Evolutionary conservation across 108 stramenopile species (phyloP), one percentile per base, ranked within the genome.

Genomic region (Pseudonitzschia pungens): DNA sequence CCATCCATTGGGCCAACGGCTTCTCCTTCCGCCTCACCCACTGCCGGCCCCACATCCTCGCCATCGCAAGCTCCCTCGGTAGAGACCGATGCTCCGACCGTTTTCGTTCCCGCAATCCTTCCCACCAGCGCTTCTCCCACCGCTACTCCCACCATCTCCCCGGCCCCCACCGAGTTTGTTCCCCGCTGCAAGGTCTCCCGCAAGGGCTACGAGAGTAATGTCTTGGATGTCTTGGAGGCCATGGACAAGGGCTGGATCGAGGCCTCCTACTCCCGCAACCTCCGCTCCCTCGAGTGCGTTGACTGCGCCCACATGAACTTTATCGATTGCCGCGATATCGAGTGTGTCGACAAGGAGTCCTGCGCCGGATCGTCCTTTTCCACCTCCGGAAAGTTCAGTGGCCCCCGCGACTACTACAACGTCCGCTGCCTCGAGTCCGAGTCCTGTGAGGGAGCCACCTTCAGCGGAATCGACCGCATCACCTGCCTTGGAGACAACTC

Each of bases 111-210:
- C n/a, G n/a, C n/a, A n/a, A n/a, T n/a, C n/a, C n/a, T n/a, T n/a
- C n/a, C n/a, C n/a, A n/a, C n/a, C 14, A 48, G 9, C 18, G 18
- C 10, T 18, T 18, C 18, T 14, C 45, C 45, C 45, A 48, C 9
- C 45, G 14, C 1, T 12, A 12, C 45, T 18, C 45, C 45, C 45
- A 48, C 9, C 45, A 48, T 11, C 14, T 48, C 45, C 1, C 14
- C 45, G 45, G 45, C 45, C 2, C 45, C 45, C 16, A 48, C 45
- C 45, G 45, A 48, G 9, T 48, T 48, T 48, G 1, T 48, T 2
- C 45, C 45, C 45, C 45, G 45, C 16, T 48, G 45, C 45, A 48
- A 48, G 45, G 45, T 48, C 45, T 48, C 45, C 45, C 45, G 45
- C 45, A 48, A 48, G 45, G 14, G 16, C 16, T 10, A 48, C 45